Conservation (phyloP, 202 grass and related monocot genomes). For the Schoenoplectus triqueter region DNA sequence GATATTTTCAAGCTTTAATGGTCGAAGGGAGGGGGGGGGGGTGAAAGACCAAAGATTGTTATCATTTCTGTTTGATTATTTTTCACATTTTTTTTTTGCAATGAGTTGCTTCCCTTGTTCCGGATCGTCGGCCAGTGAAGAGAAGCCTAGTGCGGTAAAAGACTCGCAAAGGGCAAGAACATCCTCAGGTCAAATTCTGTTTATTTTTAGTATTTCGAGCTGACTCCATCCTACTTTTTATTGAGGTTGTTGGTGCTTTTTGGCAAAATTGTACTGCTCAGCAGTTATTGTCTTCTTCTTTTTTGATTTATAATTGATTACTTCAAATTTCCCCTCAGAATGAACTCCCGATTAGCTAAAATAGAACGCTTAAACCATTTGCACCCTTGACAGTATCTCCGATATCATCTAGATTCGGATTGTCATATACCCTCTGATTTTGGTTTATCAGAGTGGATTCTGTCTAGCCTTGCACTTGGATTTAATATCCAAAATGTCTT, state of each 20-base stretch:
- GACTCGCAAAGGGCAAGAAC: slow-evolving; percentile 36
- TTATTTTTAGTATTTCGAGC: slow-evolving; percentile 14
- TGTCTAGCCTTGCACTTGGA: not conserved
- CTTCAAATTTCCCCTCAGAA: not conserved
- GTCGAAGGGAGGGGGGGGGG: not conserved
- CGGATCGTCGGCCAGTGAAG: slow-evolving; percentile 52
- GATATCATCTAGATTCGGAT: not conserved
- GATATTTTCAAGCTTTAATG: slow-evolving; percentile 18
- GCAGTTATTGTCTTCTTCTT: not conserved
- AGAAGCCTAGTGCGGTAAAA: slow-evolving; percentile 6
- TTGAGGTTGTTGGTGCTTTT: not conserved
- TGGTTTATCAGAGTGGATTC: not conserved
- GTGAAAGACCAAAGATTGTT: not conserved
- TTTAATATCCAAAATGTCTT: not conserved
- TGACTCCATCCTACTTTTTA: slow-evolving; percentile 8
- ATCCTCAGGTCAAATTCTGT: slow-evolving; percentile 35
- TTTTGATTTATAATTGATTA: not conserved
- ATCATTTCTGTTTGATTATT: slow-evolving; percentile 40
- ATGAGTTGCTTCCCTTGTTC: slow-evolving; percentile 84
- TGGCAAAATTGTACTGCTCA: slow-evolving; percentile 17
- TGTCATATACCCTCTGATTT: not conserved
- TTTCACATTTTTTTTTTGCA: slow-evolving; percentile 2
- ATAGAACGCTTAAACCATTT: too few relatives aligned
- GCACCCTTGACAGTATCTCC: not conserved
- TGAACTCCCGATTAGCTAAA: too few relatives aligned